A percentile compares a stretch with the other conserved stretches of the same genome.
These are phyloP conservation scores for Cadophora sp. DNA, from an alignment of 2,329 filamentous ascomycete genomes.

Conservation along the genomic window DNA sequence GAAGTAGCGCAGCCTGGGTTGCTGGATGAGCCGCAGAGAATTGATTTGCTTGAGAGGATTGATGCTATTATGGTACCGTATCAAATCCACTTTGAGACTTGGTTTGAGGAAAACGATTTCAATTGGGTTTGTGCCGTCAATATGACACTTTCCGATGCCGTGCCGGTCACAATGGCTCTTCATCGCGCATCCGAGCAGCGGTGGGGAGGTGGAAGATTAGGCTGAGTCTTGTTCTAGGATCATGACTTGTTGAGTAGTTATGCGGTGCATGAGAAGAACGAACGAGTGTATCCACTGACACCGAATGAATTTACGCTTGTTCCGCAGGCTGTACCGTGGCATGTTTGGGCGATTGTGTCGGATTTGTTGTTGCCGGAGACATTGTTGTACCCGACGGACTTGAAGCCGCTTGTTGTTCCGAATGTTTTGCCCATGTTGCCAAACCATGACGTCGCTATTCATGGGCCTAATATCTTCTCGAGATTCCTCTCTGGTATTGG, in stretches of 20 bases:
- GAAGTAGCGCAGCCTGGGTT: background rate
- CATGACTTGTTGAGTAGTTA: slow-evolving; percentile 15
- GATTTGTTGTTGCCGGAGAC: slow-evolving; percentile 8
- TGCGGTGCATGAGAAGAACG: slow-evolving; percentile 12
- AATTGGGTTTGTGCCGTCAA: slow-evolving; percentile 15
- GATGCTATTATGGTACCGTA: background rate
- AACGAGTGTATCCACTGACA: background rate
- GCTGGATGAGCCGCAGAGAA: background rate
- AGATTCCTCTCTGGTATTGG: background rate
- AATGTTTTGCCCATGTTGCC: slow-evolving; percentile 2
- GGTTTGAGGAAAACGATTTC: slow-evolving; percentile 13
- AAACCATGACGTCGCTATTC: background rate
- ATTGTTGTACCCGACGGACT: slow-evolving; percentile 1
- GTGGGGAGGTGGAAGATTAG: background rate
- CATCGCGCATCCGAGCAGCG: slow-evolving; percentile 5
- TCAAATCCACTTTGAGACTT: slow-evolving; percentile 7
- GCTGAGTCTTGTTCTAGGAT: slow-evolving; percentile 14
- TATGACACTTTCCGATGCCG: slow-evolving; percentile 14
- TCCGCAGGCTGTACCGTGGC: slow-evolving; percentile 16
- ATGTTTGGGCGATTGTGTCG: slow-evolving; percentile 13
- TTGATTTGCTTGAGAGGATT: background rate
- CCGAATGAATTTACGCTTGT: slow-evolving; percentile 14
- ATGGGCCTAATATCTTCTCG: background rate
- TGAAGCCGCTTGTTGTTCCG: slow-evolving; percentile 2
- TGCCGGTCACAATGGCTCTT: slow-evolving; percentile 9